Percentiles rank a stretch among this genome's conserved stretches.
Conservation (phyloP, 352 stramenopile genomes). For the Saprolegnia parasitica region DNA sequence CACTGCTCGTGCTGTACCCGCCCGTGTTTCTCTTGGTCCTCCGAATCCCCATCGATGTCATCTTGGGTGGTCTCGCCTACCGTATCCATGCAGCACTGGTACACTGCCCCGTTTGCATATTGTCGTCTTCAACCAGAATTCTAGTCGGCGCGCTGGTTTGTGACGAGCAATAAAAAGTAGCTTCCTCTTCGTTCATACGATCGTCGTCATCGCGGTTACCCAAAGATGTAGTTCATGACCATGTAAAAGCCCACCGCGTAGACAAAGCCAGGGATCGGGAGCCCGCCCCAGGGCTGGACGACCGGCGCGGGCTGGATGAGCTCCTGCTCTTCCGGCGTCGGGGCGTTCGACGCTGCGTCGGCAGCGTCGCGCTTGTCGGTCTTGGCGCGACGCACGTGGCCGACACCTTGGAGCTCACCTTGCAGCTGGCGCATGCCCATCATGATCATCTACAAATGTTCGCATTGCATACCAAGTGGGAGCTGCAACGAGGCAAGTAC, state of each 20-base stretch:
- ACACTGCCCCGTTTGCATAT: not conserved
- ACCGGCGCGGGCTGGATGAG: slow-evolving; percentile 41
- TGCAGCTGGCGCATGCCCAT: slow-evolving; percentile 74
- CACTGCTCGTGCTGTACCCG: not conserved
- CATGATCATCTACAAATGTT: slow-evolving; percentile 65
- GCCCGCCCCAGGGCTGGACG: slow-evolving; percentile 44
- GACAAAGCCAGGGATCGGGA: slow-evolving; percentile 59
- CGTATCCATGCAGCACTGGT: not conserved
- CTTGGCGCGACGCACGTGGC: slow-evolving; percentile 37
- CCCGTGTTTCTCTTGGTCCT: not conserved
- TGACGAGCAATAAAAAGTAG: slow-evolving; percentile 7
- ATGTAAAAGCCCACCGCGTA: slow-evolving; percentile 70
- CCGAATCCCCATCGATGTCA: slow-evolving; percentile 2
- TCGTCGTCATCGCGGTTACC: slow-evolving; percentile 24
- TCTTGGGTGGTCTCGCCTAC: not conserved
- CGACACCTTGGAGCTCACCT: slow-evolving; percentile 56
- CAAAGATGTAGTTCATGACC: slow-evolving; percentile 64
- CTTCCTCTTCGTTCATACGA: no score
- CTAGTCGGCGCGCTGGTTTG: slow-evolving; percentile 18
- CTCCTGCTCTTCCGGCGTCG: slow-evolving; percentile 39
- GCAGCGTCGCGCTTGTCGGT: slow-evolving; percentile 43
- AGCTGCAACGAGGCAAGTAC: slow-evolving; percentile 32
- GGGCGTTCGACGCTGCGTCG: slow-evolving; percentile 31
- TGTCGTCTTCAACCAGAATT: not conserved
- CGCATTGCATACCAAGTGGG: no score